Evolutionary conservation across 441 rosid species (phyloP).

Genomic region (Oxalis stricta): DNA sequence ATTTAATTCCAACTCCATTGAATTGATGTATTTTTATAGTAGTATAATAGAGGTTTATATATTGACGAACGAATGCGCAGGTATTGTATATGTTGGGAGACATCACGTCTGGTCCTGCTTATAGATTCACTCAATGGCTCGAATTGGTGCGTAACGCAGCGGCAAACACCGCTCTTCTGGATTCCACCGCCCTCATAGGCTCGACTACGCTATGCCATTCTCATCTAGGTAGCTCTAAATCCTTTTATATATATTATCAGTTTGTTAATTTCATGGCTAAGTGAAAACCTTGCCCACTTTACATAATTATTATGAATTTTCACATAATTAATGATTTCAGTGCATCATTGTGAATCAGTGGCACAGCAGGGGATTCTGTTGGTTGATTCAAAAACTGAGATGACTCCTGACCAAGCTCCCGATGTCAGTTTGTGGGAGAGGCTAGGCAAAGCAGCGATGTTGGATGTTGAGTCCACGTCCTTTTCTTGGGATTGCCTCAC

Average conservation of each 20-base stretch:
- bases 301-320: no score
- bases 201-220: slow-evolving; percentile 32
- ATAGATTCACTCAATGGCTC: slow-evolving; percentile 91
- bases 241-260: no score
- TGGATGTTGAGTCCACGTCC: slow-evolving; percentile 55
- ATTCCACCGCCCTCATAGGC: slow-evolving; percentile 57
- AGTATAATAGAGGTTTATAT: no score
- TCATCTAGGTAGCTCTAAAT: no score
- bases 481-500: slow-evolving; percentile 88
- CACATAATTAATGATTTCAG: no score
- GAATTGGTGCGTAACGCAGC: slow-evolving; percentile 96
- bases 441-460: slow-evolving; percentile 63
- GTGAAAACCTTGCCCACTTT: no score
- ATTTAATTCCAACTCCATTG: no score
- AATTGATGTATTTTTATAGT: no score
- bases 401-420: slow-evolving; percentile 34
- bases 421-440: slow-evolving; percentile 87
- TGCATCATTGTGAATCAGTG: slow-evolving; percentile 29
- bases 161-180: slow-evolving; percentile 67
- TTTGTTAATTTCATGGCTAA: no score
- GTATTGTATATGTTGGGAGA: slow-evolving; percentile 98
- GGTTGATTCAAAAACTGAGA: slow-evolving; percentile 35
- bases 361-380: slow-evolving; percentile 40
- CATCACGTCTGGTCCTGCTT: slow-evolving; percentile 73
- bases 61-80: no score